Evolutionary conservation across 2,329 filamentous ascomycete species (phyloP).

Genomic region (Neocatenulostroma microsporum): DNA sequence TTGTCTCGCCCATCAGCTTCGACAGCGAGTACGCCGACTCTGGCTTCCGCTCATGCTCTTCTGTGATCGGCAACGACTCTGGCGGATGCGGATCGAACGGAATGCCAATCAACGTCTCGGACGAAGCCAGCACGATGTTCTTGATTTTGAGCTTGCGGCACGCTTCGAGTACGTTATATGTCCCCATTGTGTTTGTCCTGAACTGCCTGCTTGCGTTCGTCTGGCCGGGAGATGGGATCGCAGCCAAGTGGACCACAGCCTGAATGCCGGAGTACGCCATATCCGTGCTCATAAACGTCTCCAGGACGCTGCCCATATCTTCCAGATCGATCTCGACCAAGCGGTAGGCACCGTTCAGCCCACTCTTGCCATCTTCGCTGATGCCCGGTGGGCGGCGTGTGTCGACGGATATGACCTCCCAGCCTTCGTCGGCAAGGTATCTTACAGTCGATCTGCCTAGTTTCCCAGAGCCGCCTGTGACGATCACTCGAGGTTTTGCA

Average conservation of each 20-base stretch:
- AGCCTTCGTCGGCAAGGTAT: slow-evolving; percentile 19
- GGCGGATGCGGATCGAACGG: slow-evolving; percentile 18
- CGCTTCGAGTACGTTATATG: slow-evolving; percentile 20
- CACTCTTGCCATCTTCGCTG: slow-evolving; percentile 19
- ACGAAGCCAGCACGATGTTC: slow-evolving; percentile 19
- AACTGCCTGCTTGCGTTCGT: slow-evolving; percentile 19
- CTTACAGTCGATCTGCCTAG: slow-evolving; percentile 18
- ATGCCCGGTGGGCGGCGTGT: slow-evolving; percentile 17
- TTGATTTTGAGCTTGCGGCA: slow-evolving; percentile 19
- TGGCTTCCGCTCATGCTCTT: slow-evolving; percentile 16
- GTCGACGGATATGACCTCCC: slow-evolving; percentile 20
- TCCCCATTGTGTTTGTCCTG: slow-evolving; percentile 19
- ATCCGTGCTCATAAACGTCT: slow-evolving; percentile 18
- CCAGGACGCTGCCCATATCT: slow-evolving; percentile 18
- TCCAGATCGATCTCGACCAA: slow-evolving; percentile 20
- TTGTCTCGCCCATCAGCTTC: slow-evolving; percentile 18
- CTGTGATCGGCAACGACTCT: slow-evolving; percentile 15
- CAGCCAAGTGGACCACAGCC: slow-evolving; percentile 19
- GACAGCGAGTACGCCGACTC: slow-evolving; percentile 18
- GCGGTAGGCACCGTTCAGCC: slow-evolving; percentile 17
- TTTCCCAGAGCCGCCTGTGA: slow-evolving; percentile 19
- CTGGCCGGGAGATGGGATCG: slow-evolving; percentile 19
- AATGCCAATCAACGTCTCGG: slow-evolving; percentile 20
- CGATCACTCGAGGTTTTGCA: slow-evolving; percentile 15
- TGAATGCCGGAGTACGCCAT: slow-evolving; percentile 19